These are phyloP conservation scores for Elasticomyces elasticus DNA, from an alignment of 495 filamentous ascomycete species.

Conservation along the genomic window DNA sequence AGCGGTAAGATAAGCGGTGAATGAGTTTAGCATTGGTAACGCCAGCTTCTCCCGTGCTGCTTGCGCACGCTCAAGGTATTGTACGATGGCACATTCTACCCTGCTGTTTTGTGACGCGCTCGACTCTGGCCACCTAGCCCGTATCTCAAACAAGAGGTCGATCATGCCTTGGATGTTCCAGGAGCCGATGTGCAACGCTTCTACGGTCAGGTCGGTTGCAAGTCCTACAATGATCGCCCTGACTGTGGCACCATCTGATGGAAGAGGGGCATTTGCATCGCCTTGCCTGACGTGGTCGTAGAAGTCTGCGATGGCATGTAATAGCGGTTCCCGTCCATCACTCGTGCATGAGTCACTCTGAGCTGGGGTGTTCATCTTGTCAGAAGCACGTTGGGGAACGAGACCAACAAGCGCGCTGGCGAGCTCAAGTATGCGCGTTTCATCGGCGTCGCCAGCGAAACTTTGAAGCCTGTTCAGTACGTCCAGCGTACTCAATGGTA, in stretches of 20 bases:
- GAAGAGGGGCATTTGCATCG: neutral
- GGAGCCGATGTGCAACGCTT: neutral
- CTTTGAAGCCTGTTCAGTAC: constrained; percentile 50
- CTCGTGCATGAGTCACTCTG: neutral
- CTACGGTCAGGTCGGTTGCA: neutral
- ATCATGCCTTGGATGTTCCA: neutral
- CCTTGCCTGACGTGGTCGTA: neutral
- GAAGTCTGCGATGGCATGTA: neutral
- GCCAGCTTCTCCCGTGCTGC: too few species aligned
- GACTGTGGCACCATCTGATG: neutral
- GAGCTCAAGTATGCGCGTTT: neutral
- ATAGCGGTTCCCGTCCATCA: neutral
- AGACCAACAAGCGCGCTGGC: neutral
- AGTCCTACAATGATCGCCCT: neutral
- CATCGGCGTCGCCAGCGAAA: neutral
- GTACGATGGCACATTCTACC: too few species aligned
- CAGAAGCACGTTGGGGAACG: neutral
- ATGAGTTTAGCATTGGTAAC: neutral
- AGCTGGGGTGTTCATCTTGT: too few species aligned
- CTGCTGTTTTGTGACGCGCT: neutral
- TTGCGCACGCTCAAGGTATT: too few species aligned
- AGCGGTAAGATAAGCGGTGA: neutral
- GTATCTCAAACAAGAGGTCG: neutral
- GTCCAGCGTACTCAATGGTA: constrained; percentile 62
- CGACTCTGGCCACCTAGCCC: neutral